Base-by-base conservation (phyloP, 495 filamentous ascomycete species). In the Zalerion maritima region DNA sequence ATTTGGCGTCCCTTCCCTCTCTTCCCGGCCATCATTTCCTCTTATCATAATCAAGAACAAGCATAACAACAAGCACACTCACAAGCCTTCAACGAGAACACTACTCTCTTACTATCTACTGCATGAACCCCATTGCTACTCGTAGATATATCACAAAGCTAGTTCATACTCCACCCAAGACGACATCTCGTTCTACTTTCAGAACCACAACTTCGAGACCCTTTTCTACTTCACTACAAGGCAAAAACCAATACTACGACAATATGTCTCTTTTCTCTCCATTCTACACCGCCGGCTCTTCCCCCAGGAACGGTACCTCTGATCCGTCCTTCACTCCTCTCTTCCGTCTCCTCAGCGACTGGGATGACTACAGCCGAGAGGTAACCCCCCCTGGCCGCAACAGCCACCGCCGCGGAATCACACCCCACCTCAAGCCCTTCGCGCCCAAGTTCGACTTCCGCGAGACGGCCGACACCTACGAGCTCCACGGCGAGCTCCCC, bases 401-500 rank as follows among this genome's bases (percentile, higher is more conserved):
- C 21, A 35, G 15, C 42, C 36, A 51, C 17, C 54, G 43, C 14
- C 29, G 24, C 5, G 45, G 38, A 14, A 27, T 26, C 24, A 7
- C 24, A n/a, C 40, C 42, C 9, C 31, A 33, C 16, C 6, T 42
- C 14, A 46, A 31, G n/a, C 54, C 64, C 26, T 85, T 82, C 59
- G 49, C 57, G 6, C 82, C 82, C 1, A 70, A 70, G 36, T 94
- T 94, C 55, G 86, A 94, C 46, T 64, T 92, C 25, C 66, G 67
- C 33, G 84, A 93, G 54, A 51, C 60, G 2, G 58, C 66, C 23
- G 45, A 71, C 9, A 48, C 47, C 40, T 96, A 87, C 52, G 68
- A 85, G 42, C 73, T 96, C 2, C 73, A 89, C 42, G 85, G 84
- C 42, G 87, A 94, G 52, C 67, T 94, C 0, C 83, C 87, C 0